These are phyloP conservation scores for Psilocybe cubensis DNA, from an alignment of 768 basidiomycete species.

Conservation along the genomic window DNA sequence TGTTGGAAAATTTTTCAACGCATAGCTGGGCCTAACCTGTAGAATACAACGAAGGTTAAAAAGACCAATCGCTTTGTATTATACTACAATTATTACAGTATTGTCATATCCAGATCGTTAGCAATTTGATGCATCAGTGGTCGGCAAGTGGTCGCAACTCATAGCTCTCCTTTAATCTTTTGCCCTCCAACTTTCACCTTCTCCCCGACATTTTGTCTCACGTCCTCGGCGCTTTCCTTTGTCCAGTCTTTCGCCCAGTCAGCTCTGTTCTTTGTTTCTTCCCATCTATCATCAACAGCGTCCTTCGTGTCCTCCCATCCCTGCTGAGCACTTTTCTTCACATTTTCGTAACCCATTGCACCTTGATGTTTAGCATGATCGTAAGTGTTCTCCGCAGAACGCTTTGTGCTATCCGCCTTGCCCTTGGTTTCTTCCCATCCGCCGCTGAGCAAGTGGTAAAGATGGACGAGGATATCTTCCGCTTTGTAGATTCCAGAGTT, in stretches of 20 bases:
- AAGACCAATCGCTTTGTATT: too few relatives aligned
- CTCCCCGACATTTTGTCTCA: conserved; percentile 37
- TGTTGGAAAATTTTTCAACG: too few relatives aligned
- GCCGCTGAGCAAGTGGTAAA: conserved; percentile 51
- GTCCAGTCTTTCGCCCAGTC: conserved; percentile 30
- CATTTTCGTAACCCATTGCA: conserved; percentile 25
- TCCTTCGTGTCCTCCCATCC: conserved; percentile 22
- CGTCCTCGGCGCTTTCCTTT: conserved; percentile 31
- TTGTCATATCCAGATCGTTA: background rate
- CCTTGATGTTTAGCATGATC: conserved; percentile 23
- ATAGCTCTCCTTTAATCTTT: conserved; percentile 45
- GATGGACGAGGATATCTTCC: conserved; percentile 71
- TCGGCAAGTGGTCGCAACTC: conserved; percentile 8
- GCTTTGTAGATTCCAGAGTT: conserved; percentile 69
- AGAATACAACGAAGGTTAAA: too few relatives aligned
- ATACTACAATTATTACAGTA: background rate
- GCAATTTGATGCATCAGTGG: background rate
- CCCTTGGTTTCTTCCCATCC: conserved; percentile 33
- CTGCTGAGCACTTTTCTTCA: conserved; percentile 26
- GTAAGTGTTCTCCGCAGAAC: conserved; percentile 19
- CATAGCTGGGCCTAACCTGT: too few relatives aligned
- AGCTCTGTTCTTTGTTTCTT: conserved; percentile 25
- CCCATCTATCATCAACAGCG: conserved; percentile 26
- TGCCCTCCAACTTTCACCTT: conserved; percentile 40
- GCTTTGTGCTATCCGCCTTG: conserved; percentile 23